A percentile compares a stretch with the other conserved stretches of the same genome.
phyloP scores from a whole-genome alignment of 305 asterid genomes.

The Ilex paraguariensis region DNA sequence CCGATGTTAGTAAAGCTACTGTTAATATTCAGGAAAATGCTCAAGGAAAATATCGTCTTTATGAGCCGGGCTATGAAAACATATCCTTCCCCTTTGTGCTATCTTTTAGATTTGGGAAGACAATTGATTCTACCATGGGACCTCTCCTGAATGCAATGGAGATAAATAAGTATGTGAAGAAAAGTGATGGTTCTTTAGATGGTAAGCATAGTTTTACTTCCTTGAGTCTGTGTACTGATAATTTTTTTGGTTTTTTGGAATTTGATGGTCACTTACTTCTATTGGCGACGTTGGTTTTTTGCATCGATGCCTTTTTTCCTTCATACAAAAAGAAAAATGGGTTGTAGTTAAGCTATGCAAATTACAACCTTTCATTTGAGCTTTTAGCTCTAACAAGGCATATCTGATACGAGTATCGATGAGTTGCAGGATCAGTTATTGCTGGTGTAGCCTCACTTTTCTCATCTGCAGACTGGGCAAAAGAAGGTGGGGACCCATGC shows the following conservation, averaged over 20 bases:
- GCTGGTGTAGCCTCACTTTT: conserved; percentile 39
- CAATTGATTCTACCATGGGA: conserved; percentile 82
- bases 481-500: conserved; percentile 98
- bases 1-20: conserved; percentile 70
- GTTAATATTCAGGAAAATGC: conserved; percentile 95
- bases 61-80: conserved; percentile 90
- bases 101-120: conserved; percentile 68
- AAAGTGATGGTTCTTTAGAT: conserved; percentile 72
- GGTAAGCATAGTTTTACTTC: conserved; percentile 39
- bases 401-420: conserved; percentile 13
- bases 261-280: too few relatives aligned
- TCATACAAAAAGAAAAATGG: not conserved
- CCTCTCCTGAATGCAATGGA: conserved; percentile 96
- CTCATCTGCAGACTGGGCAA: conserved; percentile 66
- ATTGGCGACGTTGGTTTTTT: too few relatives aligned
- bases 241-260: too few relatives aligned
- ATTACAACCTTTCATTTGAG: not conserved
- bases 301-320: too few relatives aligned
- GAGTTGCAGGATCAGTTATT: conserved; percentile 60
- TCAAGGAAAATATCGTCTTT: conserved; percentile 75
- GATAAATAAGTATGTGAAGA: conserved; percentile 67
- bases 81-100: conserved; percentile 81
- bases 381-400: conserved; percentile 2
- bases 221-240: too few relatives aligned
- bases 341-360: conserved; percentile 3